Evolutionary conservation across 345 rosid species (phyloP).

Genomic region (Eucalyptus curtisii): DNA sequence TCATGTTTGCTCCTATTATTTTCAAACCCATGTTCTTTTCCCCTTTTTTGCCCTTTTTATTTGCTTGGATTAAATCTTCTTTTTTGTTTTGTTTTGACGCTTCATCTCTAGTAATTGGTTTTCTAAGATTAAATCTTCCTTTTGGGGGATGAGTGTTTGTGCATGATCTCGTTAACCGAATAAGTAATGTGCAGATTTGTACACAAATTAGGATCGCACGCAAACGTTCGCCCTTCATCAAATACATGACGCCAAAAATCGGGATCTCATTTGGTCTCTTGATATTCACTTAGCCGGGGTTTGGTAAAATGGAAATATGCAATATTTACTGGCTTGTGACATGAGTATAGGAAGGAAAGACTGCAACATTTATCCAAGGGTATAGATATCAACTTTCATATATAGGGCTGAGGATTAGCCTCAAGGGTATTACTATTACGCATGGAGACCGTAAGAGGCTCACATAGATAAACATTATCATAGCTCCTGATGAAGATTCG

Average conservation of each 20-base stretch:
- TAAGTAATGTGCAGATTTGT: not conserved
- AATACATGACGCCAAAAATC: rapidly evolving
- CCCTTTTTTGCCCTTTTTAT: not conserved
- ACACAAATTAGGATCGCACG: not conserved
- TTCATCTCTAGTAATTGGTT: not conserved
- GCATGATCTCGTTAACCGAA: not conserved
- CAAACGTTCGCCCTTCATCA: not conserved
- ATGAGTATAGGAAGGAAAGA: not conserved
- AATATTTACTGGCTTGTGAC: not conserved
- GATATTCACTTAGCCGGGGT: not conserved
- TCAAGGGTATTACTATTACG: not conserved
- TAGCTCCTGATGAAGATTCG: not conserved
- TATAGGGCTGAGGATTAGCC: not conserved
- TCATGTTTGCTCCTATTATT: not conserved
- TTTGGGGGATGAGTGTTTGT: not conserved
- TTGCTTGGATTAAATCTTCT: not conserved
- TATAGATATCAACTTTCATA: not conserved
- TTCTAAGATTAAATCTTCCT: not conserved
- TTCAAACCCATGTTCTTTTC: not conserved
- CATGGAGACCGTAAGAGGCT: not conserved
- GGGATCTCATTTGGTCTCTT: not conserved
- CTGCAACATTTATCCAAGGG: not conserved
- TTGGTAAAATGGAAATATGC: not conserved
- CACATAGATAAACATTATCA: not conserved
- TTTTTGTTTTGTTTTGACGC: not conserved